phyloP scores from a whole-genome alignment of 441 rosid genomes.

The Manihot esculenta region DNA sequence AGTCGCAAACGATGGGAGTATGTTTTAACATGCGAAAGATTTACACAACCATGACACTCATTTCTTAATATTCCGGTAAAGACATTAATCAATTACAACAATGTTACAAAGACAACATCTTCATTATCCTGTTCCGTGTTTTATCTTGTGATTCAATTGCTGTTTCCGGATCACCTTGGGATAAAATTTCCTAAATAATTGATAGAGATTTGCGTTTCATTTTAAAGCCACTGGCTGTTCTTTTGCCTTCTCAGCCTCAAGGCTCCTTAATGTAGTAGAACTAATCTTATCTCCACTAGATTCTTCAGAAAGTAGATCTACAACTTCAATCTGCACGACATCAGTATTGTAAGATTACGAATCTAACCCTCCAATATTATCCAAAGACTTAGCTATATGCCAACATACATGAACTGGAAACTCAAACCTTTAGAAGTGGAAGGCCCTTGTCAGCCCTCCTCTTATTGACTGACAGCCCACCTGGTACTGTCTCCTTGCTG shows the following conservation, averaged over 20 bases:
- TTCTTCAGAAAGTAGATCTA: conserved; percentile 76
- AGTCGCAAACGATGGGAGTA: conserved; percentile 29
- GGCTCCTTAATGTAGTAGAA: conserved; percentile 71
- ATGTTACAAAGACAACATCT: not conserved
- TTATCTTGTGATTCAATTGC: not conserved
- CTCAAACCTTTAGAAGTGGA: conserved; percentile 67
- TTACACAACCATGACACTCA: too few species aligned
- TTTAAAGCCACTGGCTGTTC: conserved; percentile 11
- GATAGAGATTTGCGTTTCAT: not conserved
- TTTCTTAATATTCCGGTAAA: too few species aligned
- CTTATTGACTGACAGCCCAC: conserved; percentile 79
- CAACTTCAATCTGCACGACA: conserved; percentile 70
- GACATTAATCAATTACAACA: too few species aligned
- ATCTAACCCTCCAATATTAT: not conserved
- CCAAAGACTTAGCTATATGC: too few species aligned
- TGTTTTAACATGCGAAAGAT: too few species aligned
- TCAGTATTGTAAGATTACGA: not conserved
- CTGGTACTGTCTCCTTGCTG: conserved; percentile 90
- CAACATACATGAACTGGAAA: not conserved
- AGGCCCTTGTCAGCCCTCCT: conserved; percentile 76
- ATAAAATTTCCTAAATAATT: too few species aligned
- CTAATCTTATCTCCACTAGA: conserved; percentile 68
- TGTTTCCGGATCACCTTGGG: not conserved
- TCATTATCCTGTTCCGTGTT: not conserved
- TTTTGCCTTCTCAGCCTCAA: conserved; percentile 62